Evolutionary conservation across 2,329 filamentous ascomycete species (phyloP).

Genomic region (Colletotrichum salicis): DNA sequence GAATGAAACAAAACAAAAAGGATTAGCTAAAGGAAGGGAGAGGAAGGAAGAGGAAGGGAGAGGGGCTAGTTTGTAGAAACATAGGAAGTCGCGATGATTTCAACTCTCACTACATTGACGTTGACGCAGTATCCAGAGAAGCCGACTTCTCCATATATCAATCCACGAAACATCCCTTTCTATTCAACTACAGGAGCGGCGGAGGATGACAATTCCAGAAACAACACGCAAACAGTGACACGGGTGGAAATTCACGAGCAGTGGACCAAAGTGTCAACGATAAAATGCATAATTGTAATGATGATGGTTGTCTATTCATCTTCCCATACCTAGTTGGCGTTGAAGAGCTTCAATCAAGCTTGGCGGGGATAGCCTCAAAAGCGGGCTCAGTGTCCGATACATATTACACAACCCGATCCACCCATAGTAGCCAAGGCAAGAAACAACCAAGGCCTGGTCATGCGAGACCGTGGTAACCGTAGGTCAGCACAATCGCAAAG

Average conservation of each 20-base stretch:
- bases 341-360: background rate
- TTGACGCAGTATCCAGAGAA: background rate
- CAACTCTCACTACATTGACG: too few species aligned
- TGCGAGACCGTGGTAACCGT: background rate
- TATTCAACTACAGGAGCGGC: background rate
- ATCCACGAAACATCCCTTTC: background rate
- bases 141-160: background rate
- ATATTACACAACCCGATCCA: conserved; percentile 14
- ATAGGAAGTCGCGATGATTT: background rate
- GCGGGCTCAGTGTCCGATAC: conserved; percentile 4
- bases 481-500: background rate
- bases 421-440: conserved; percentile 20
- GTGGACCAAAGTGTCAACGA: background rate
- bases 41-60: background rate
- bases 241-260: background rate
- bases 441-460: conserved; percentile 1
- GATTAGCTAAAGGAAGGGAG: background rate
- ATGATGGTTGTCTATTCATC: conserved; percentile 17
- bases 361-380: conserved; percentile 5
- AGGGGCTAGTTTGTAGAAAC: background rate
- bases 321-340: background rate
- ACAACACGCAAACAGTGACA: background rate
- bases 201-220: background rate
- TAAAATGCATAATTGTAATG: background rate
- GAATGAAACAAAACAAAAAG: background rate